A percentile compares a stretch with the other conserved stretches of the same genome.
These are phyloP conservation scores for Ascochyta koolunga DNA, from an alignment of 2,329 filamentous ascomycete genomes.

Conservation along the genomic window DNA sequence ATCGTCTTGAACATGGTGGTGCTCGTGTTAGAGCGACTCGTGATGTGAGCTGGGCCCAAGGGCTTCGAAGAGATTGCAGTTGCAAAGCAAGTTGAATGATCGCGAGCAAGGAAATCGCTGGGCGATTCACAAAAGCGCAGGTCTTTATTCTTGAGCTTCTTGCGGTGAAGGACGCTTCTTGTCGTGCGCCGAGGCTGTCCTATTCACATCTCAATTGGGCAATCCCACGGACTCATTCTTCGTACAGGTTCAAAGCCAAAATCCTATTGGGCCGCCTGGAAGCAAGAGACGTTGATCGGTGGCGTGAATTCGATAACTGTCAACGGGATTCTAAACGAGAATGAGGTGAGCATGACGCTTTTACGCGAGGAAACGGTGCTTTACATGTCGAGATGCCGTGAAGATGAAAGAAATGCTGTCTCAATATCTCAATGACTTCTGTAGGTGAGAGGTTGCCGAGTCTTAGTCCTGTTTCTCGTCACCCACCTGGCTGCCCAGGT, in stretches of 20 bases:
- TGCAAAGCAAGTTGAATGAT: background rate
- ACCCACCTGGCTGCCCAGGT: constrained; percentile 7
- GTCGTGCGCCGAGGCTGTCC: background rate
- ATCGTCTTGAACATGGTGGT: background rate
- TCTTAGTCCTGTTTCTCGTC: background rate
- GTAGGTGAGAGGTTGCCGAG: background rate
- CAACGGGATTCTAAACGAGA: background rate
- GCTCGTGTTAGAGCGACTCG: background rate
- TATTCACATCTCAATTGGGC: constrained; percentile 16
- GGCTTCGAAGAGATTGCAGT: background rate
- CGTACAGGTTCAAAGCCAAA: background rate
- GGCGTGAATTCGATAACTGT: background rate
- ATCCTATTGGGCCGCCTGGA: background rate
- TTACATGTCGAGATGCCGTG: background rate
- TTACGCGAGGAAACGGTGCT: too few species aligned
- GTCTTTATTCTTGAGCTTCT: background rate
- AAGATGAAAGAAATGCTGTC: background rate
- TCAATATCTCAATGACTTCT: background rate
- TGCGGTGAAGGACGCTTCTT: background rate
- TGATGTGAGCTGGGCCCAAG: background rate
- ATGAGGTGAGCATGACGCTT: too few species aligned
- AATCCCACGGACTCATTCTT: constrained; percentile 12
- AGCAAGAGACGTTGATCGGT: too few species aligned
- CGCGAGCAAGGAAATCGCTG: too few species aligned
- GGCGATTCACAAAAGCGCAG: too few species aligned